phyloP scores from a whole-genome alignment of 306 rosid species.

The Castanospermum australe region DNA sequence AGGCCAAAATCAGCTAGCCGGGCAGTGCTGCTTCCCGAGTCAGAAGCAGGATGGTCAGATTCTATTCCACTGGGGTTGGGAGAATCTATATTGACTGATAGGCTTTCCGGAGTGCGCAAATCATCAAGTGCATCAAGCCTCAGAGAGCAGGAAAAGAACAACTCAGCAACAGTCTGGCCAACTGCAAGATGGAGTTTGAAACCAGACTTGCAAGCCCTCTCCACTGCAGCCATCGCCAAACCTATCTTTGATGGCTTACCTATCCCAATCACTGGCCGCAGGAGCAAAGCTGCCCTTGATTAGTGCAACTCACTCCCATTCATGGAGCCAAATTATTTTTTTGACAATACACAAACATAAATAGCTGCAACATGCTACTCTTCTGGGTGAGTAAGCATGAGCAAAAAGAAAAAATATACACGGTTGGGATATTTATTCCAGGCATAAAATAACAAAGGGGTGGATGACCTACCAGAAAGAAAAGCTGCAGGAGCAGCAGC shows the following conservation, averaged over 20 bases:
- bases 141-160: slow-evolving; percentile 66
- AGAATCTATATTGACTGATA: slow-evolving; percentile 60
- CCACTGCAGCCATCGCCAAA: slow-evolving; percentile 51
- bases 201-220: slow-evolving; percentile 67
- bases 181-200: slow-evolving; percentile 65
- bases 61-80: slow-evolving; percentile 70
- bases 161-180: slow-evolving; percentile 55
- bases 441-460: slow-evolving; percentile 23
- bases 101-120: slow-evolving; percentile 52
- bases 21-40: slow-evolving; percentile 37
- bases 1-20: slow-evolving; percentile 74
- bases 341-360: slow-evolving; percentile 35
- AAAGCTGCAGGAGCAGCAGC: slow-evolving; percentile 20
- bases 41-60: slow-evolving; percentile 63
- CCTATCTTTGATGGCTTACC: slow-evolving; percentile 89
- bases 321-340: slow-evolving; percentile 34
- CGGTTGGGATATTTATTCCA: slow-evolving; percentile 40
- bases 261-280: slow-evolving; percentile 72
- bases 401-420: slow-evolving; percentile 17
- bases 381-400: slow-evolving; percentile 24
- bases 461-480: neutral
- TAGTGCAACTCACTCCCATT: slow-evolving; percentile 35
- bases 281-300: slow-evolving; percentile 84
- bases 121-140: slow-evolving; percentile 70
- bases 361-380: slow-evolving; percentile 35